phyloP scores from a whole-genome alignment of 306 rosid species.

The Casuarina equisetifolia region DNA sequence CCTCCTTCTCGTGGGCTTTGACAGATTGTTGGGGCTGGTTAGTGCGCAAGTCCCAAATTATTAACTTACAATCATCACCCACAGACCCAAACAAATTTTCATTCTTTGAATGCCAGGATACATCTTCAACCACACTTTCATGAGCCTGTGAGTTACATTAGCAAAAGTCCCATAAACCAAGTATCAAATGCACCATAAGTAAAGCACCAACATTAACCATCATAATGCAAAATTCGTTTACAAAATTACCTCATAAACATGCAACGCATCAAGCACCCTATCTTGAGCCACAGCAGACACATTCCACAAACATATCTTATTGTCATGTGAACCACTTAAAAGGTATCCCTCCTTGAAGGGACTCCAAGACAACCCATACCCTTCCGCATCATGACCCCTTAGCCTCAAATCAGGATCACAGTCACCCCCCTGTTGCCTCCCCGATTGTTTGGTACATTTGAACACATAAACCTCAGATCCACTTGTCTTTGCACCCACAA shows the following conservation, averaged over 20 bases:
- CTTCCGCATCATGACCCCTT: slow-evolving; percentile 92
- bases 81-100: slow-evolving; percentile 77
- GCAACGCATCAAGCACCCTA: slow-evolving; percentile 66
- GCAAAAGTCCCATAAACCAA: slow-evolving; percentile 19
- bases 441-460: slow-evolving; percentile 46
- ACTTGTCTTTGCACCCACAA: slow-evolving; percentile 80
- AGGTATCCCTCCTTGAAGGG: slow-evolving; percentile 64
- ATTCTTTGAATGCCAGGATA: slow-evolving; percentile 75
- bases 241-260: slow-evolving; percentile 63
- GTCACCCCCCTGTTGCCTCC: slow-evolving; percentile 34
- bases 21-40: slow-evolving; percentile 63
- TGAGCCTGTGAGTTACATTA: slow-evolving; percentile 46
- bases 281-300: slow-evolving; percentile 52
- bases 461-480: slow-evolving; percentile 78
- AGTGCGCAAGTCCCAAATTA: slow-evolving; percentile 87
- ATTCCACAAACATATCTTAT: slow-evolving; percentile 85
- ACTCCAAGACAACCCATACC: slow-evolving; percentile 94
- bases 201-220: slow-evolving; percentile 6
- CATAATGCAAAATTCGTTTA: background rate
- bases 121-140: slow-evolving; percentile 72
- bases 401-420: slow-evolving; percentile 78
- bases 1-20: slow-evolving; percentile 86
- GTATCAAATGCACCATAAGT: background rate
- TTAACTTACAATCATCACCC: slow-evolving; percentile 82
- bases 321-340: slow-evolving; percentile 81